Evolutionary conservation across 106 monocot genomes (phyloP), one percentile per base, ranked within the genome.

Genomic region (Triglochin maritima): DNA sequence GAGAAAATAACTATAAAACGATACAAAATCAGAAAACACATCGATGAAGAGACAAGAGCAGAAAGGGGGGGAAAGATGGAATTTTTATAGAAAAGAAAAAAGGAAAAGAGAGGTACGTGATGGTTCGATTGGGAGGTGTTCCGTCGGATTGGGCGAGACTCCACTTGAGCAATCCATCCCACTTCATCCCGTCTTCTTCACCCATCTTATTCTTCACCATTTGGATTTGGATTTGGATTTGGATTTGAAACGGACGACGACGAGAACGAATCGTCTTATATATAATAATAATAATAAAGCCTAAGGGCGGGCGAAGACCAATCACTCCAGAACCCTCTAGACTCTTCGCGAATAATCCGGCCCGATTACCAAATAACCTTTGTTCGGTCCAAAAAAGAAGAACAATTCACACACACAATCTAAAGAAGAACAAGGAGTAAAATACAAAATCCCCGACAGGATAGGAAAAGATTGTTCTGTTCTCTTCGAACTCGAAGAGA

Each of bases 111-210:
- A 0, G 15, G 44, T 72, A 89, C 93, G 86, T 93, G 71, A 93
- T 68, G 56, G 66, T 70, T 10, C 81, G 80, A 69, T 84, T 50
- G 16, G 89, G 68, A 2, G 45, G 66, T 4, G 94, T 82, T 6
- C 87, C 94, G 29, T 90, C 89, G 49, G 83, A 61, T 45, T 89
- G 82, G 42, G 87, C 70, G 67, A 94, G 76, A 74, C 95, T 90
- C 95, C 95, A 90, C 67, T 84, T 94, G n/a, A 89, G 89, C 79
- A 94, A 50, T 44, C 89, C 89, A 3, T 82, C 77, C 94, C 89
- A 89, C 44, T 87, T 81, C 66, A 73, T 52, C 7, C 85, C 90
- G 63, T 89, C 84, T 60, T 82, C 74, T 49, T 81, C 82, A 85
- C 85, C 82, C 51, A 47, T 46, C 59, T 9, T 11, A 52, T 29